Conservation (phyloP, 495 filamentous ascomycete species). For the Aspergillus funiculosus region DNA sequence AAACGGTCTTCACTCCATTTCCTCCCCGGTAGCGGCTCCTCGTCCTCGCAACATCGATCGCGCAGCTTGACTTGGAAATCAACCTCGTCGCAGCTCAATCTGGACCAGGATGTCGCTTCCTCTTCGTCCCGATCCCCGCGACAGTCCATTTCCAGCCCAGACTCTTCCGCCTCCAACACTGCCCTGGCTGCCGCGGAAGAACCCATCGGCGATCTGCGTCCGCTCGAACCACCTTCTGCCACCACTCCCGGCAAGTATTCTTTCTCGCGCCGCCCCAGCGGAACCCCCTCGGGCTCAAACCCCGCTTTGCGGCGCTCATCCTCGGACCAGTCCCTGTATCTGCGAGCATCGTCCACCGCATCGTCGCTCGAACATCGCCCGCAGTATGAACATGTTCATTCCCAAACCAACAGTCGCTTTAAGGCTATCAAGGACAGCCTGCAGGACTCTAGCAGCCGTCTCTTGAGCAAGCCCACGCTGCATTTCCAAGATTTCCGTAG, state of each 20-base stretch:
- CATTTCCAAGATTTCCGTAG: slow-evolving; percentile 47
- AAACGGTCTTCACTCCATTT: slow-evolving; percentile 46
- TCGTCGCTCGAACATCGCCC: slow-evolving; percentile 83
- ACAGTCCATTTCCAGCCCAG: slow-evolving; percentile 6
- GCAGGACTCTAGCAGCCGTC: slow-evolving; percentile 69
- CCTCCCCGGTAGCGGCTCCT: slow-evolving; percentile 24
- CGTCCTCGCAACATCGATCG: slow-evolving; percentile 25
- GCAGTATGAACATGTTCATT: slow-evolving; percentile 71
- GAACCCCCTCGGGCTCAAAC: slow-evolving; percentile 20
- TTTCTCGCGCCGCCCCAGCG: slow-evolving; percentile 26
- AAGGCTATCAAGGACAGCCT: slow-evolving; percentile 89
- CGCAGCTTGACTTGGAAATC: slow-evolving; percentile 31
- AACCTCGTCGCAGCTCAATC: slow-evolving; percentile 11
- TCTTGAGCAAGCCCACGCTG: slow-evolving; percentile 56
- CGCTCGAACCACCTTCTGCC: slow-evolving; percentile 21
- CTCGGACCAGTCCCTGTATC: slow-evolving; percentile 70
- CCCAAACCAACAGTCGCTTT: slow-evolving; percentile 74
- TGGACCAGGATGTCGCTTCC: slow-evolving; percentile 9
- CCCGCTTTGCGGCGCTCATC: slow-evolving; percentile 52
- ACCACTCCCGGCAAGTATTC: slow-evolving; percentile 34
- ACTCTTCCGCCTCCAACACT: neutral
- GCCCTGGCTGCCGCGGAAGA: slow-evolving; percentile 11
- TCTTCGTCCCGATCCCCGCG: slow-evolving; percentile 6
- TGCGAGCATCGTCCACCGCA: slow-evolving; percentile 59
- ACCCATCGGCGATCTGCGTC: slow-evolving; percentile 26